phyloP scores from a whole-genome alignment of 2,329 filamentous ascomycete genomes.

The Fusarium oligoseptatum region DNA sequence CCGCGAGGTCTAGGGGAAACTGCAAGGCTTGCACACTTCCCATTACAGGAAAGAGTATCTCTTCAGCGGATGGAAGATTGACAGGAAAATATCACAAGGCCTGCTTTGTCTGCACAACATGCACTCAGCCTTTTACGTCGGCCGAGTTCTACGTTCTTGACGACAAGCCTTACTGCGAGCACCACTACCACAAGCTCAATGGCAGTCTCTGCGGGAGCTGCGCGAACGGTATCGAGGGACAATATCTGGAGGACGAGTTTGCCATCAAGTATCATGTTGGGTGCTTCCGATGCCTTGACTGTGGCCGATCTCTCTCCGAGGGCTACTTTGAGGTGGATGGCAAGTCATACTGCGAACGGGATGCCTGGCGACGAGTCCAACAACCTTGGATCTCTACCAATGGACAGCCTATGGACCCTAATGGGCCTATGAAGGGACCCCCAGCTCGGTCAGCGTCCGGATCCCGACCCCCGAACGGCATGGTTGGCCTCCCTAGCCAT shows the following conservation, averaged over 20 bases:
- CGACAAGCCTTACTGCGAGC: slow-evolving; percentile 90
- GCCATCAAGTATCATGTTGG: slow-evolving; percentile 85
- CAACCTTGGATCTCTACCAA: slow-evolving; percentile 33
- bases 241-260: slow-evolving; percentile 87
- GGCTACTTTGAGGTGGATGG: slow-evolving; percentile 94
- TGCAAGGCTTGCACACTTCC: slow-evolving; percentile 85
- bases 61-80: slow-evolving; percentile 90
- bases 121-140: slow-evolving; percentile 83
- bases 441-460: slow-evolving; percentile 29
- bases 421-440: slow-evolving; percentile 33
- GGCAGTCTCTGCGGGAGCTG: slow-evolving; percentile 87
- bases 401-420: slow-evolving; percentile 11
- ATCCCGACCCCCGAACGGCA: slow-evolving; percentile 43
- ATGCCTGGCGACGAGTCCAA: slow-evolving; percentile 75
- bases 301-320: slow-evolving; percentile 78
- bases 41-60: slow-evolving; percentile 93
- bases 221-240: slow-evolving; percentile 88
- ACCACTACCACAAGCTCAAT: slow-evolving; percentile 93
- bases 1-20: slow-evolving; percentile 72
- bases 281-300: slow-evolving; percentile 89
- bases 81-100: slow-evolving; percentile 95
- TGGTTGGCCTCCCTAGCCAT: slow-evolving; percentile 44
- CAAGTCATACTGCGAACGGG: slow-evolving; percentile 85
- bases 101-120: slow-evolving; percentile 93
- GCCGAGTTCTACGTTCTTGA: slow-evolving; percentile 92